A percentile compares a stretch with the other conserved stretches of the same genome.
Conservation (phyloP, 192 early-diverging fungal species). For the Jimgerdemannia flammicorona region DNA sequence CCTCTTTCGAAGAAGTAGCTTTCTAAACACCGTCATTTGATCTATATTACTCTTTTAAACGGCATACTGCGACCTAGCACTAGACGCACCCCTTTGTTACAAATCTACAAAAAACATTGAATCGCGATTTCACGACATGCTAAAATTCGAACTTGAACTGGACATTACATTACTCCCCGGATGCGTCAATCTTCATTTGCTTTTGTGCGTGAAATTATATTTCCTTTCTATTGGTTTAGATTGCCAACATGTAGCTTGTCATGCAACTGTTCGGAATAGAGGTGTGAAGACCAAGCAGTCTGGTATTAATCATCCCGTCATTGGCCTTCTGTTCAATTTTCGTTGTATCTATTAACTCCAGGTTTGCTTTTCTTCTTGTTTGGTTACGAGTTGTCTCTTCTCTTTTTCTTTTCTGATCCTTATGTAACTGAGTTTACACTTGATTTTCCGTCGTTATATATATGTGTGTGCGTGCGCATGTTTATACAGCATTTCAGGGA, state of each 20-base stretch:
- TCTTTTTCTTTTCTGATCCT: too few relatives aligned
- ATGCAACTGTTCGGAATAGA: background rate
- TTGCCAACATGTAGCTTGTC: background rate
- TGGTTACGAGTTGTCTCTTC: too few relatives aligned
- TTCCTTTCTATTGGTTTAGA: background rate
- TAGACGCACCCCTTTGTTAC: background rate
- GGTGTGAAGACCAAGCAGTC: background rate
- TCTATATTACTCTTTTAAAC: background rate
- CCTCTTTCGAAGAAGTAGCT: constrained; percentile 2
- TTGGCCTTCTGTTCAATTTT: too few relatives aligned
- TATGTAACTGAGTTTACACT: too few relatives aligned
- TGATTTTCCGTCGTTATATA: too few relatives aligned
- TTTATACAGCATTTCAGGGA: too few relatives aligned
- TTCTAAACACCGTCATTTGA: background rate
- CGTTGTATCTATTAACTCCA: too few relatives aligned
- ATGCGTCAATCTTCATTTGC: background rate
- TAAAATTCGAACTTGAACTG: background rate
- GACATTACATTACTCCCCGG: background rate
- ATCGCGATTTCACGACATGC: background rate
- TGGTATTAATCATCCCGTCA: background rate
- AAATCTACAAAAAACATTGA: background rate
- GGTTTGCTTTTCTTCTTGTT: too few relatives aligned
- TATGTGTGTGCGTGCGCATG: too few relatives aligned
- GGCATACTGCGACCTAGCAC: background rate
- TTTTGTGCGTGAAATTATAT: background rate